Evolutionary conservation across 2,329 filamentous ascomycete species (phyloP).

Genomic region (Alternaria longipes): DNA sequence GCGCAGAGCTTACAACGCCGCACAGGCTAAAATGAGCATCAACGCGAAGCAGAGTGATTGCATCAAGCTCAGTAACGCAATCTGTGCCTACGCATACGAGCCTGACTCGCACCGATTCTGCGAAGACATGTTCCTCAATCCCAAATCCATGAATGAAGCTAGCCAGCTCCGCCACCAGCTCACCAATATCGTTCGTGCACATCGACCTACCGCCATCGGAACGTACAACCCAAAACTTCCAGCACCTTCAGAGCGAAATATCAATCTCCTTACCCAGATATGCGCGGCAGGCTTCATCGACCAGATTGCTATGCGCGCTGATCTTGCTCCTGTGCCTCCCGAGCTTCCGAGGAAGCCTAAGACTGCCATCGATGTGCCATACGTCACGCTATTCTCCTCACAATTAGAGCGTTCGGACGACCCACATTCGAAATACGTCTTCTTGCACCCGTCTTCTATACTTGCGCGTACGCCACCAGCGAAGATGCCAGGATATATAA

Average conservation of each 20-base stretch:
- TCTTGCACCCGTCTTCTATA: constrained; percentile 85
- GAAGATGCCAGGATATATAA: constrained; percentile 80
- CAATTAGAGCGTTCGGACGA: constrained; percentile 55
- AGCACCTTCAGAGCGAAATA: constrained; percentile 68
- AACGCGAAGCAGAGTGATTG: constrained; percentile 83
- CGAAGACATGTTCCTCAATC: constrained; percentile 81
- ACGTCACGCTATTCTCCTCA: constrained; percentile 82
- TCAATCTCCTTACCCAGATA: constrained; percentile 88
- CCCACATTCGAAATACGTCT: constrained; percentile 73
- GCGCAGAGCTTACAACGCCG: constrained; percentile 72
- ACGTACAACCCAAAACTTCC: constrained; percentile 62
- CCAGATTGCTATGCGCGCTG: constrained; percentile 89
- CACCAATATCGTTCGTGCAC: constrained; percentile 78
- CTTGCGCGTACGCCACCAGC: constrained; percentile 67
- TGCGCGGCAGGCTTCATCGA: constrained; percentile 92
- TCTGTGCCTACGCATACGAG: constrained; percentile 76
- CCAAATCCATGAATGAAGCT: constrained; percentile 87
- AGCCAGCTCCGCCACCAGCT: constrained; percentile 85
- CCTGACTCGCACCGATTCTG: constrained; percentile 74
- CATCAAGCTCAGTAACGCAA: constrained; percentile 87
- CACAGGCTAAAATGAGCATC: constrained; percentile 79
- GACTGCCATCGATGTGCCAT: constrained; percentile 91
- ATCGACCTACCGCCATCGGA: constrained; percentile 64
- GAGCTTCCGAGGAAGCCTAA: constrained; percentile 69
- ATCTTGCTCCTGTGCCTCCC: constrained; percentile 76